Evolutionary conservation across 192 early-diverging fungal genomes (phyloP).

Genomic region (Podila epigama): DNA sequence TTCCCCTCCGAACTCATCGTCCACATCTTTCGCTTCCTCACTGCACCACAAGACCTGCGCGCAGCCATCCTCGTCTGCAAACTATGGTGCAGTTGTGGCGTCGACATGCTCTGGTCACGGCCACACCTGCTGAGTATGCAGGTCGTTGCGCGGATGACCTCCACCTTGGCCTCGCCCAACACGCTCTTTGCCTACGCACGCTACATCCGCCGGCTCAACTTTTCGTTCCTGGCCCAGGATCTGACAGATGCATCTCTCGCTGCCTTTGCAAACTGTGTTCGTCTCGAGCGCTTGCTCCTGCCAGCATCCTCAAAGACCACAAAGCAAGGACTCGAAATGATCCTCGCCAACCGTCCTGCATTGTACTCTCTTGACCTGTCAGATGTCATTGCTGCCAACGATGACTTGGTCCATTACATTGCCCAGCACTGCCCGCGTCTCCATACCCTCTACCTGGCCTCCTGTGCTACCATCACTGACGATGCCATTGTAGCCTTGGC

Average conservation of each 20-base stretch:
- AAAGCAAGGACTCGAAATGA: slow-evolving; percentile 51
- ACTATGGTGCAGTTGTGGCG: slow-evolving; percentile 61
- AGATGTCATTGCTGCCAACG: slow-evolving; percentile 54
- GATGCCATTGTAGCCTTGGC: slow-evolving; percentile 53
- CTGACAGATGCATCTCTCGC: slow-evolving; percentile 49
- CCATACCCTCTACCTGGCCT: slow-evolving; percentile 63
- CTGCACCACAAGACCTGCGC: slow-evolving; percentile 51
- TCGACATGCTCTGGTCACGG: slow-evolving; percentile 64
- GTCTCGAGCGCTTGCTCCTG: slow-evolving; percentile 61
- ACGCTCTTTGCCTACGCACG: slow-evolving; percentile 55
- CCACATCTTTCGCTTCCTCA: slow-evolving; percentile 56
- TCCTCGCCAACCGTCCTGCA: slow-evolving; percentile 45
- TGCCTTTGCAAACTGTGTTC: slow-evolving; percentile 47
- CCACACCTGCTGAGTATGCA: slow-evolving; percentile 37
- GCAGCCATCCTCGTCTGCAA: slow-evolving; percentile 58
- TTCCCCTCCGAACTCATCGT: slow-evolving; percentile 62
- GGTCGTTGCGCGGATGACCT: slow-evolving; percentile 24
- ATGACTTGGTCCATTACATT: slow-evolving; percentile 51
- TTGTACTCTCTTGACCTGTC: slow-evolving; percentile 62
- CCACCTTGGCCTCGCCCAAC: slow-evolving; percentile 20
- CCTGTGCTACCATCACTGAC: slow-evolving; percentile 58
- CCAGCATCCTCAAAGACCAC: slow-evolving; percentile 56
- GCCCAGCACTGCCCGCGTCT: slow-evolving; percentile 56
- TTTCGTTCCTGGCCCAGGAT: slow-evolving; percentile 54
- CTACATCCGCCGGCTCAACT: slow-evolving; percentile 64